phyloP scores from a whole-genome alignment of 202 grass and related monocot genomes.

The Bolboschoenoplectus hybrid region DNA sequence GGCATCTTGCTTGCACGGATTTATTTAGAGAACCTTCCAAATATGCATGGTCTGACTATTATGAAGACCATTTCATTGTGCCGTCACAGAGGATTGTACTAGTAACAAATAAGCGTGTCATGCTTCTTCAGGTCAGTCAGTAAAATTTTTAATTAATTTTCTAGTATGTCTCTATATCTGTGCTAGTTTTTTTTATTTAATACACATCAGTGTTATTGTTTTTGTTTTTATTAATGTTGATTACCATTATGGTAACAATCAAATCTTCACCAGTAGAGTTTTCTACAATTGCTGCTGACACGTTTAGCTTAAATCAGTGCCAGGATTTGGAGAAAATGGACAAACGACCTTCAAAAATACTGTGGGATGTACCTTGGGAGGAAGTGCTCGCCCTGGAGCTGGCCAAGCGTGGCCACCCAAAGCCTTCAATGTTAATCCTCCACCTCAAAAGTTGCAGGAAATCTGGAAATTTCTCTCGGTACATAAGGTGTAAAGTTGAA shows the following conservation, averaged over 20 bases:
- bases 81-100: constrained; percentile 77
- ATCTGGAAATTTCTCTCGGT: constrained; percentile 78
- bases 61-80: constrained; percentile 85
- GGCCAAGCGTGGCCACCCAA: constrained; percentile 78
- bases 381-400: constrained; percentile 88
- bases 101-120: constrained; percentile 85
- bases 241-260: constrained; percentile 15
- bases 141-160: constrained; percentile 17
- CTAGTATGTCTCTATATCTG: neutral
- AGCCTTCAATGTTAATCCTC: constrained; percentile 85
- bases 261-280: neutral
- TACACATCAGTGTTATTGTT: constrained; percentile 29
- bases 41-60: constrained; percentile 99
- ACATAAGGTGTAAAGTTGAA: constrained; percentile 71
- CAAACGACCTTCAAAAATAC: constrained; percentile 88
- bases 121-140: constrained; percentile 79
- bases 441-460: constrained; percentile 92
- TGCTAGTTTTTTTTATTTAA: constrained; percentile 38
- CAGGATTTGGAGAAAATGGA: constrained; percentile 87
- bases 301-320: constrained; percentile 56
- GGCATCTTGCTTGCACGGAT: constrained; percentile 93
- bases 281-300: constrained; percentile 1
- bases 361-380: constrained; percentile 96
- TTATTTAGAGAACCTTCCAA: constrained; percentile 98
- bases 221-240: constrained; percentile 15